These are phyloP conservation scores for Phyllosticta citribraziliensis DNA, from an alignment of 2,329 filamentous ascomycete species.

Conservation along the genomic window DNA sequence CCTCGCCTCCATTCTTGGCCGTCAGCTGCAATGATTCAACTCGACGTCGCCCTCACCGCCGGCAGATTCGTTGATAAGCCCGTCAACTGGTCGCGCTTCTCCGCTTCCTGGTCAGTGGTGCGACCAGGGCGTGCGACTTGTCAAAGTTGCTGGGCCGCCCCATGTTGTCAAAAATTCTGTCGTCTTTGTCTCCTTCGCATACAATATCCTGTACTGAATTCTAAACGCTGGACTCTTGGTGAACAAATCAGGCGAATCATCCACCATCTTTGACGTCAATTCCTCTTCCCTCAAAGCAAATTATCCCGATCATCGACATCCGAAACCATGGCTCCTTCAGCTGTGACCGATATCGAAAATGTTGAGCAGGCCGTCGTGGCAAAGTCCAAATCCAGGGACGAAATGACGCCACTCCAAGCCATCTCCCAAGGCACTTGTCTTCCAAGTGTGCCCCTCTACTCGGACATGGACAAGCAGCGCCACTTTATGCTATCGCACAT, in stretches of 20 bases:
- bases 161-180: not conserved
- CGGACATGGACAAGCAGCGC: conserved; percentile 46
- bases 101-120: not conserved
- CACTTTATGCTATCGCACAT: conserved; percentile 57
- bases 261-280: not conserved
- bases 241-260: not conserved
- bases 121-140: not conserved
- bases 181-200: not conserved
- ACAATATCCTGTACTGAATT: not conserved
- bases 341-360: conserved; percentile 2
- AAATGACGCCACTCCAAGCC: conserved; percentile 22
- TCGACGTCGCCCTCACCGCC: not conserved
- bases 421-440: conserved; percentile 40
- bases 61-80: not conserved
- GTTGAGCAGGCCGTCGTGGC: not conserved
- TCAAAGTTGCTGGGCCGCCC: not conserved
- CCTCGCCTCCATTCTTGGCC: not conserved
- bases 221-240: not conserved
- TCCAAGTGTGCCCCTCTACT: conserved; percentile 47
- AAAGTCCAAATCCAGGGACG: conserved; percentile 8
- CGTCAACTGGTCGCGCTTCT: not conserved
- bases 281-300: too few species aligned
- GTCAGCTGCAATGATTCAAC: not conserved
- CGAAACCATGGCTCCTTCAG: conserved; percentile 6
- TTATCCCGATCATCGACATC: not conserved